Evolutionary conservation across 139 green algal genomes (phyloP).

Genomic region (Gonium pectorale): DNA sequence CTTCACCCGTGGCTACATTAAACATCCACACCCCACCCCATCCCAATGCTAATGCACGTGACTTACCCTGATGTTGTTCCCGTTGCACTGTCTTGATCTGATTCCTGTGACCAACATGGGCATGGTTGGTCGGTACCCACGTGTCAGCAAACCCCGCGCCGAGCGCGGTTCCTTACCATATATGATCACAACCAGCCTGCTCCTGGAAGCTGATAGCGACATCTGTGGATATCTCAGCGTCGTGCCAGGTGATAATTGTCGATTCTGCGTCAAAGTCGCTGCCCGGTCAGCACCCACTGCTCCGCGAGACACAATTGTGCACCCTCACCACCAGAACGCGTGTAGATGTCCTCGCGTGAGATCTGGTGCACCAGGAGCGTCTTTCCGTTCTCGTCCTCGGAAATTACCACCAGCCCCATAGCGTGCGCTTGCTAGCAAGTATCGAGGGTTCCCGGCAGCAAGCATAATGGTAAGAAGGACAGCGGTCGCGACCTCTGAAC

Average conservation of each 20-base stretch:
- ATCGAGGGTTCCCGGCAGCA: background rate
- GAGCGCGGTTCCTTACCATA: constrained; percentile 85
- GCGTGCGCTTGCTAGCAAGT: constrained; percentile 83
- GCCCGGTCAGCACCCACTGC: background rate
- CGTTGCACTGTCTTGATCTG: constrained; percentile 78
- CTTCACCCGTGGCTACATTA: too few species aligned
- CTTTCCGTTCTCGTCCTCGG: constrained; percentile 81
- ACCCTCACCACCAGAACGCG: constrained; percentile 77
- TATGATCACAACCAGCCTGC: constrained; percentile 83
- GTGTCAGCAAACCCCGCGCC: too few species aligned
- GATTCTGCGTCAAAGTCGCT: constrained; percentile 73
- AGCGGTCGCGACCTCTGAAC: background rate
- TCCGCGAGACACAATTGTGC: background rate
- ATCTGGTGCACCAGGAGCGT: constrained; percentile 93
- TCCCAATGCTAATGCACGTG: too few species aligned
- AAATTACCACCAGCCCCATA: constrained; percentile 92
- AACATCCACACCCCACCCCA: too few species aligned
- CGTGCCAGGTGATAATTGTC: constrained; percentile 98
- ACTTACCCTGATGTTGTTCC: constrained; percentile 59
- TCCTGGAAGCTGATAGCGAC: constrained; percentile 98
- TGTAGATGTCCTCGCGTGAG: constrained; percentile 85
- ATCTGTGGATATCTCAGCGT: constrained; percentile 90
- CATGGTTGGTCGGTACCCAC: too few species aligned
- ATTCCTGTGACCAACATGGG: constrained; percentile 62
- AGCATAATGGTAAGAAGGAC: background rate